Percentiles rank a stretch among this genome's conserved stretches.
Evolutionary conservation across 768 basidiomycete species (phyloP).

Genomic region (Tulasnella sp.): DNA sequence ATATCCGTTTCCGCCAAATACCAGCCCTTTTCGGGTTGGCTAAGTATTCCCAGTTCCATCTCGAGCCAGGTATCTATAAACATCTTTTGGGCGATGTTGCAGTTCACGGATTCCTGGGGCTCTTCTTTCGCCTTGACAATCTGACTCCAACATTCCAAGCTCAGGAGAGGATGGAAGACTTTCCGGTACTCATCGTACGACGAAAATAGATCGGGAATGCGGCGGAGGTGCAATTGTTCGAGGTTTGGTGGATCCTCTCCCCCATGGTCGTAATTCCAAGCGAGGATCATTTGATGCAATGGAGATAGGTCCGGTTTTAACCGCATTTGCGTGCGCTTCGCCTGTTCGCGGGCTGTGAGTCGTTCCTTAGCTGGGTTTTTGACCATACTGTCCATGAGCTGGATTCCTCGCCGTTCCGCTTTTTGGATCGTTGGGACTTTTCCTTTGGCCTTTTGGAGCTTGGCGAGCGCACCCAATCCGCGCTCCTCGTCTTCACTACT

Average conservation of each 20-base stretch:
- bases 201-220: constrained; percentile 67
- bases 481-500: constrained; percentile 41
- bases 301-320: constrained; percentile 80
- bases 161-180: constrained; percentile 81
- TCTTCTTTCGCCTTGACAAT: constrained; percentile 78
- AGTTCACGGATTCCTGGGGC: constrained; percentile 50
- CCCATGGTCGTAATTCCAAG: constrained; percentile 81
- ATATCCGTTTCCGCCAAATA: constrained; percentile 74
- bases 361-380: constrained; percentile 48
- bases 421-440: constrained; percentile 49
- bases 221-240: constrained; percentile 38
- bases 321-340: constrained; percentile 64
- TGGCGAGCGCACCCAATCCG: constrained; percentile 57
- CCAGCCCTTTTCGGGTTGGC: constrained; percentile 68
- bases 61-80: constrained; percentile 84
- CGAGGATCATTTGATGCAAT: constrained; percentile 74
- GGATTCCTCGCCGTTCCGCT: constrained; percentile 63
- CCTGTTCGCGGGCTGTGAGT: constrained; percentile 61
- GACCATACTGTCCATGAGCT: constrained; percentile 48
- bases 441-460: constrained; percentile 64
- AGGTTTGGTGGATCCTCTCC: constrained; percentile 64
- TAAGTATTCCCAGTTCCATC: constrained; percentile 66
- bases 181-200: constrained; percentile 68
- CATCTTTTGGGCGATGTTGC: constrained; percentile 68
- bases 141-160: constrained; percentile 92